Percentiles rank a stretch among this genome's conserved stretches.
phyloP scores from a whole-genome alignment of 2,329 filamentous ascomycete genomes.

The Stemphylium lycopersici region DNA sequence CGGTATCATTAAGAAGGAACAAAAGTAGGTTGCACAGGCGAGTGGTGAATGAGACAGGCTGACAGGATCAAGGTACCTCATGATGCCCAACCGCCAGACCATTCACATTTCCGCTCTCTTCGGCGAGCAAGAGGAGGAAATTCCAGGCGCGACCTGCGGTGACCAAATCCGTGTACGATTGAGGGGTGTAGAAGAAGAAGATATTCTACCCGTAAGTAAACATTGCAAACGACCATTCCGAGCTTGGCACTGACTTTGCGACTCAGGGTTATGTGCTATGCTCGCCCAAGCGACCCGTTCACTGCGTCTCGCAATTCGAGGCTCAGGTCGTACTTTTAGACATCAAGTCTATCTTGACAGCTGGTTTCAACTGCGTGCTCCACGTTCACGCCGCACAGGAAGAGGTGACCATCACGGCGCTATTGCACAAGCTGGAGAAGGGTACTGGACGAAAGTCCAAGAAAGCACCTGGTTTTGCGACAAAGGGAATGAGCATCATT shows the following conservation, averaged over 20 bases:
- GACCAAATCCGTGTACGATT: conserved; percentile 93
- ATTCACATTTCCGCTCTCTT: conserved; percentile 86
- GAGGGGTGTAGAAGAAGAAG: conserved; percentile 95
- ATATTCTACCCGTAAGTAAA: conserved; percentile 73
- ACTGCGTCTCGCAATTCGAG: conserved; percentile 88
- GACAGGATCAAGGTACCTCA: conserved; percentile 73
- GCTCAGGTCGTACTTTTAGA: conserved; percentile 96
- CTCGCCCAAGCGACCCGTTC: conserved; percentile 89
- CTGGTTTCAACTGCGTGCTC: conserved; percentile 96
- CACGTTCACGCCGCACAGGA: conserved; percentile 98
- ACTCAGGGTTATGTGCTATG: conserved; percentile 82
- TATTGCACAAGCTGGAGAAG: conserved; percentile 95
- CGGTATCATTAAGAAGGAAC: conserved; percentile 45
- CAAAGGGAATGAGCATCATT: conserved; percentile 82
- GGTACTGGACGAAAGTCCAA: conserved; percentile 94
- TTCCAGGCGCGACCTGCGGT: conserved; percentile 80
- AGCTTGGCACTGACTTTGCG: neutral
- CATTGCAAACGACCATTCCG: neutral
- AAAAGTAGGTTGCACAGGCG: conserved; percentile 1
- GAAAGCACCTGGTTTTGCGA: conserved; percentile 88
- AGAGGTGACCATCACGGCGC: conserved; percentile 87
- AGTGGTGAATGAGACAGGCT: neutral
- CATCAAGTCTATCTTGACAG: conserved; percentile 89
- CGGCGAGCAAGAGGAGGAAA: conserved; percentile 95
- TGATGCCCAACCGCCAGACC: conserved; percentile 93